phyloP scores from a whole-genome alignment of 176 grass and related monocot species.

The Thinopyrum elongatum region DNA sequence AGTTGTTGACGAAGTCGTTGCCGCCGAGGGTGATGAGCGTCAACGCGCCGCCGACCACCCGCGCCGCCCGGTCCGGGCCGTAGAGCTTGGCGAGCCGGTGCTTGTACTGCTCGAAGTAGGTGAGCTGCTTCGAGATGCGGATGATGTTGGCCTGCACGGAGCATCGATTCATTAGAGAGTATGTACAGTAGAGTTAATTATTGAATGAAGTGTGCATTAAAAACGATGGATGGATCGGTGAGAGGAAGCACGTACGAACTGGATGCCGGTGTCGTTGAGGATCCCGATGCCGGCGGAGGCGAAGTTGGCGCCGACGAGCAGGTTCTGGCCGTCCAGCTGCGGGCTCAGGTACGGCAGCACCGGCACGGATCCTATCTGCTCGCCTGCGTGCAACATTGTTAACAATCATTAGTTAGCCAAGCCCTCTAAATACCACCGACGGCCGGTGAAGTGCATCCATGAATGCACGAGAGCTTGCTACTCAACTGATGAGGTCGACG shows the following conservation, averaged over 20 bases:
- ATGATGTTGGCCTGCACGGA: constrained; percentile 72
- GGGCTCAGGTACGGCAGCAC: constrained; percentile 83
- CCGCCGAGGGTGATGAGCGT: constrained; percentile 83
- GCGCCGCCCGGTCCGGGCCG: constrained; percentile 26
- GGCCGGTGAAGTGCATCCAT: background rate
- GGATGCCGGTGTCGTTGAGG: constrained; percentile 89
- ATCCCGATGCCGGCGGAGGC: constrained; percentile 93
- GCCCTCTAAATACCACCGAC: too few species aligned
- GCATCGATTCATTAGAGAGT: too few species aligned
- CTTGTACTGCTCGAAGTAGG: constrained; percentile 87
- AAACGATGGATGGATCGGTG: background rate
- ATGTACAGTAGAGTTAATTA: background rate
- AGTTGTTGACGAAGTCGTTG: constrained; percentile 99
- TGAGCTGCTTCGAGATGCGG: constrained; percentile 66
- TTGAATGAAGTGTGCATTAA: background rate
- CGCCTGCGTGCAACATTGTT: constrained; percentile 41
- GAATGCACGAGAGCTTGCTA: background rate
- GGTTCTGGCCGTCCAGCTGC: constrained; percentile 61
- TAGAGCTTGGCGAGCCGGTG: constrained; percentile 43
- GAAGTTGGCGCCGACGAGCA: constrained; percentile 92
- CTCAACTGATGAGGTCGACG: constrained; percentile 87
- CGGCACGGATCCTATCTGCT: constrained; percentile 62
- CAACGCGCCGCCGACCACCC: constrained; percentile 43
- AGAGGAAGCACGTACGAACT: constrained; percentile 57
- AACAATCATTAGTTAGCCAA: background rate